Base-by-base conservation (phyloP, 164 flowering plant genomes). In the Vitis rupestris region DNA sequence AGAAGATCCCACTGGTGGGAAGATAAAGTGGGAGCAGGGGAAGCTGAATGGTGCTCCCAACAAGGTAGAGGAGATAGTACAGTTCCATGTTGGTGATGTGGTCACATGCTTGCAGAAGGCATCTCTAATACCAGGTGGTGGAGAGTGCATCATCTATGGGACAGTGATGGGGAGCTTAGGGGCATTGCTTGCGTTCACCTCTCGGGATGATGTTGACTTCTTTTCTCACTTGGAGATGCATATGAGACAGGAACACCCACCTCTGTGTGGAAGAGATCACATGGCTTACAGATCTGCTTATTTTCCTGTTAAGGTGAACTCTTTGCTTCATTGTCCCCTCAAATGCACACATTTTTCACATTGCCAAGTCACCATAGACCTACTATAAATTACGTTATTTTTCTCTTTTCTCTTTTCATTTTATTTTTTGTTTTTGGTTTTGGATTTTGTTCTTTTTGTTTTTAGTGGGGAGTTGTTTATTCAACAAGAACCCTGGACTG, bases 111-210 rank as follows among this genome's bases (percentile, higher is more conserved):
- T 96, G 90, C 97, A 96, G 82, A 96, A 92, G 85, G 92, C 99
- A 57, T 93, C 98, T 61, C 83, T 96, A 31, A 91, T 96, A 70
- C 99, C 99, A 9, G 97, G 98, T 49, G 98, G 98, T 65, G 94
- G 94, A 51, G 99, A 96, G 72, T 87, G 92, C 80, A 76, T 96
- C 50, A 84, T 96, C 17, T 96, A 93, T 75, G 99, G 98, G 50
- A 96, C 99, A n/a, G 92, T 93, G 17, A 93, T 96, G 99, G 99
- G 99, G 47, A 93, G 99, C 76, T 66, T 96, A 64, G 99, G 99
- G 60, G 95, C 98, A 44, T 74, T 96, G 69, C 99, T 87, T 77
- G 88, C 99, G 0, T 96, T 96, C 77, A 85, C 93, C 30, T 96
- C 98, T 1, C 84, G 99, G 49, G 98, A 96, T 72, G 99, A 96